Evolutionary conservation across 106 monocot species (phyloP).

Genomic region (Chionographis japonica): DNA sequence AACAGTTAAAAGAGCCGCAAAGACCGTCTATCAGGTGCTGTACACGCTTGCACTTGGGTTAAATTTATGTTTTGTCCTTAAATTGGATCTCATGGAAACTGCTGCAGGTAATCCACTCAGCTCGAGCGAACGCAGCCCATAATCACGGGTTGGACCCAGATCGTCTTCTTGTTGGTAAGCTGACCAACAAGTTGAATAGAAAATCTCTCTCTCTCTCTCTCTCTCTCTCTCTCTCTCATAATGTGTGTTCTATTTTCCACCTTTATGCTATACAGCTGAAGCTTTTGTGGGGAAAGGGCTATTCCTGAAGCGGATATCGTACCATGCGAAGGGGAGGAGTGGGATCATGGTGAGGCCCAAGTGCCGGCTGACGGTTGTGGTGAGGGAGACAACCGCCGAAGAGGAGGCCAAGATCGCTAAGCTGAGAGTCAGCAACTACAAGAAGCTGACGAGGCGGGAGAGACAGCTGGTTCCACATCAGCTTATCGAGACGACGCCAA

Average conservation of each 20-base stretch:
- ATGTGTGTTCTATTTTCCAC: not conserved
- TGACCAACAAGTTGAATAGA: not conserved
- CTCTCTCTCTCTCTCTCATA: not conserved
- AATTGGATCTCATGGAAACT: not conserved
- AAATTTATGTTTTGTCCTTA: not conserved
- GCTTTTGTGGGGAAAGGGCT: slow-evolving; percentile 93
- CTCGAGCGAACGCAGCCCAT: slow-evolving; percentile 85
- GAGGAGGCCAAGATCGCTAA: slow-evolving; percentile 94
- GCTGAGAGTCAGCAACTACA: slow-evolving; percentile 85
- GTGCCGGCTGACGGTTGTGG: slow-evolving; percentile 80
- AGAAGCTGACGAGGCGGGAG: slow-evolving; percentile 79
- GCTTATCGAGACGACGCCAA: slow-evolving; percentile 81
- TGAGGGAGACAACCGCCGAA: slow-evolving; percentile 82
- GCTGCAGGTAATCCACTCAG: slow-evolving; percentile 86
- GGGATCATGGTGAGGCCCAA: slow-evolving; percentile 92
- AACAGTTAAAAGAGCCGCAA: slow-evolving; percentile 88
- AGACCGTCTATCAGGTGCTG: slow-evolving; percentile 86
- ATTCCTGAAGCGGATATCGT: slow-evolving; percentile 78
- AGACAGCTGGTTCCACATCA: slow-evolving; percentile 84
- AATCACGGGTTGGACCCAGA: slow-evolving; percentile 94
- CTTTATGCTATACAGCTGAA: slow-evolving; percentile 39
- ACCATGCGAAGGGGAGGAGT: slow-evolving; percentile 83
- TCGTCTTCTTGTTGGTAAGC: slow-evolving; percentile 79
- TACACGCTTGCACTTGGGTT: not conserved
- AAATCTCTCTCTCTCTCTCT: too few relatives aligned